Base-by-base conservation (phyloP, 352 stramenopile genomes). In the Pythium aquatile region DNA sequence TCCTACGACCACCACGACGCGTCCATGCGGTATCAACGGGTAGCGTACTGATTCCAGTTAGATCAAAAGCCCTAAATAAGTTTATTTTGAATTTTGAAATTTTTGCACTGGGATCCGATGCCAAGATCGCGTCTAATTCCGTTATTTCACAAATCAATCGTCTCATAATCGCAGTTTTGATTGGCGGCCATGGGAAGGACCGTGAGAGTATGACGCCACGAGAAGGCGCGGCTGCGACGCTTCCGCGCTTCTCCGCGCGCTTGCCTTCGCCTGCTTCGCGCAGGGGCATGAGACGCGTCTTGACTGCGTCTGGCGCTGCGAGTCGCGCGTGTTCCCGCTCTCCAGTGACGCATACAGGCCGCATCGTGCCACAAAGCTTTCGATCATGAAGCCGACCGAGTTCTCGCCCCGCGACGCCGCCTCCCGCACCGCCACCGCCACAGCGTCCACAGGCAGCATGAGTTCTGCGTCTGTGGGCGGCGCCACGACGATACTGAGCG, bases 401-500 rank as follows among this genome's bases (percentile, higher is more conserved):
- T 47, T 47, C 39, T 47, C 39, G 16, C 39, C 39, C 5, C 39
- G 39, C 13, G 39, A 53, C 46, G 26, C 28, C 30, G 13, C 10
- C 11, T 24, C 42, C 26, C 55, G 37, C 14, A 11, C 46, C 10
- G 48, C 42, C n/a, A 51, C 55, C 20, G 11, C 42, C n/a, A 47
- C 61, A 24, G 26, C 49, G 14, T 64, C 56, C 35, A n/a, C 63
- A 11, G 44, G 55, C 44, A 58, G 55, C 64, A 54, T 30, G 37
- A 69, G 49, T 44, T 2, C 16, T 13, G 37, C 47, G 3, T 42
- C 59, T 11, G 40, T 47, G 8, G 55, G 65, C 2, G 74, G 37
- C 13, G 3, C 14, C 39, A 47, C 39, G 13, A 47, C 70, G 5
- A 64, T 88, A 37, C 75, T 90, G 10, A 58, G 61, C 5, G 77